These are phyloP conservation scores for Neurospora sp. DNA, from an alignment of 495 filamentous ascomycete species.

Conservation along the genomic window DNA sequence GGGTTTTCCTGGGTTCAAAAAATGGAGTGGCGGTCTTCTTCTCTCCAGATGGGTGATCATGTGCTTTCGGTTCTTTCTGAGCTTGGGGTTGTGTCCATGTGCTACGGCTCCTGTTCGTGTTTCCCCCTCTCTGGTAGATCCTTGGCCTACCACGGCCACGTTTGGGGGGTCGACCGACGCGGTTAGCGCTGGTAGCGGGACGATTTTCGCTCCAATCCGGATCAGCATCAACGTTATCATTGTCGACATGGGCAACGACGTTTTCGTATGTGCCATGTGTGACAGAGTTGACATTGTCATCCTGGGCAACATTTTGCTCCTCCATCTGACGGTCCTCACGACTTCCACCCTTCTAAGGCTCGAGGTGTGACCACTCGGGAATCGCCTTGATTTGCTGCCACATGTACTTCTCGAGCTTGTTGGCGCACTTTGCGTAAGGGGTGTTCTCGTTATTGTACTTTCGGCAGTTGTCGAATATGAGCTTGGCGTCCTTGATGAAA, in stretches of 20 bases:
- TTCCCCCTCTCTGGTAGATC: not conserved
- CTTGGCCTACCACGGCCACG: not conserved
- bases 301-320: not conserved
- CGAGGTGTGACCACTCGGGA: conserved; percentile 83
- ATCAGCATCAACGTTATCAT: not conserved
- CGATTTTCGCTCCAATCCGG: not conserved
- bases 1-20: not conserved
- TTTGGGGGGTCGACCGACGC: not conserved
- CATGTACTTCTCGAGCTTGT: conserved; percentile 95
- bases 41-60: not conserved
- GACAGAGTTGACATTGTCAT: not conserved
- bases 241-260: not conserved
- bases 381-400: conserved; percentile 86
- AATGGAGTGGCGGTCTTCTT: not conserved
- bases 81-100: not conserved
- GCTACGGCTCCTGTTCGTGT: not conserved
- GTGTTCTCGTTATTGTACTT: conserved; percentile 95
- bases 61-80: not conserved
- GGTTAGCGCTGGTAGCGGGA: not conserved
- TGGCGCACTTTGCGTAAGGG: conserved; percentile 89
- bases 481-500: conserved; percentile 80
- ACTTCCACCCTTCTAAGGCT: conserved; percentile 25
- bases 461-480: conserved; percentile 92
- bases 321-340: not conserved
- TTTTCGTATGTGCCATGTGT: not conserved